Base-by-base conservation (phyloP, 106 monocot species). In the Narthecium ossifragum region DNA sequence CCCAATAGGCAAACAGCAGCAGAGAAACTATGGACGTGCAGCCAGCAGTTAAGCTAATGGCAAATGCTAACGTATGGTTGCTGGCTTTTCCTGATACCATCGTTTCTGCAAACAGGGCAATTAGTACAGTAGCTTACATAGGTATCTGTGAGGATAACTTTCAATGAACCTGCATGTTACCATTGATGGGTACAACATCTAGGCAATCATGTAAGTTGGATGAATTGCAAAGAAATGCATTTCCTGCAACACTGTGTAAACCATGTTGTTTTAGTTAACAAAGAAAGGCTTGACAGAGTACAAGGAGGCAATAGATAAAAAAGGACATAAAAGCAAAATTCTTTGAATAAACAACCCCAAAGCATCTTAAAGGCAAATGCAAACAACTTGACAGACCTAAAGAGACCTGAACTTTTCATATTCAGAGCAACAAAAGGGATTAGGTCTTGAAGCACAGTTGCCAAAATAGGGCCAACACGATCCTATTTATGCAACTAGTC, bases 231-330 rank as follows among this genome's bases (percentile, higher is more conserved):
- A 94, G 94, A 69, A 96, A 90, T 34, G 45, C 29, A 59, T 96
- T 90, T 34, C 94, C 94, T 84, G 80, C 75, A 68, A 90, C 80
- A 81, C 94, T 96, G 43, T 41, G 75, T 22, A 64, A 31, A 25
- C 48, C 2, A 55, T 14, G 36, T 25, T 33, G 26, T 38, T 56
- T 53, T 24, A 49, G 54, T 29, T 24, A 23, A 24, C 28, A 36
- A 22, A 39, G 12, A 54, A 31, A 15, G 55, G 31, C 28, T 27
- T 39, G 1, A 28, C 34, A 53, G 31, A 6, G 7, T n/a, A 43
- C 6, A 40, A 40, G 14, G 18, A 9, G n/a, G 21, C 6, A 17
- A n/a, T 33, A 18, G 43, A 13, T 1, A 17, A 17, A 43, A n/a
- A n/a, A n/a, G 14, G 18, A 9, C 20, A 34, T n/a, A 17, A n/a